Conservation (phyloP, 306 rosid species). For the Phaseolus lunatus region DNA sequence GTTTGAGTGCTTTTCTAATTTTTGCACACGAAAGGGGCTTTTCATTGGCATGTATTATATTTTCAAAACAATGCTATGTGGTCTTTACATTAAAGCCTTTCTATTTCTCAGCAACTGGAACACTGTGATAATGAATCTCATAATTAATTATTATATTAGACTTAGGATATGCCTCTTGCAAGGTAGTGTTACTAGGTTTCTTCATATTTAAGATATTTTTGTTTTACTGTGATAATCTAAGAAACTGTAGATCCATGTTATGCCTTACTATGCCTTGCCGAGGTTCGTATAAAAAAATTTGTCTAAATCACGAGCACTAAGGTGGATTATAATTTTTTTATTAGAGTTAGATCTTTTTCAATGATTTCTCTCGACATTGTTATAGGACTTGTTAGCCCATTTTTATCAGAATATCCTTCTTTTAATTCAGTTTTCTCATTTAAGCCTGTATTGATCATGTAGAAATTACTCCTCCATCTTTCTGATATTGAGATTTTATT, state of each 20-base stretch:
- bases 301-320: neutral
- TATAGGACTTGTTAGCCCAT: neutral
- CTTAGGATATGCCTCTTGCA: neutral
- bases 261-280: neutral
- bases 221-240: neutral
- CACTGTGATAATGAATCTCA: neutral
- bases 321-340: neutral
- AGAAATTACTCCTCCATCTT: neutral
- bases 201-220: slow-evolving; percentile 7
- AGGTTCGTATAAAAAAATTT: neutral
- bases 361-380: neutral
- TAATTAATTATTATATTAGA: slow-evolving; percentile 11
- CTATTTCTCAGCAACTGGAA: neutral
- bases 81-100: slow-evolving; percentile 2
- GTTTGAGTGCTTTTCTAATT: slow-evolving; percentile 45
- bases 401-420: neutral
- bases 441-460: neutral
- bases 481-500: neutral
- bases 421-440: neutral
- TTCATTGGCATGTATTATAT: neutral
- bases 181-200: slow-evolving; percentile 3
- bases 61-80: neutral
- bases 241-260: slow-evolving; percentile 16
- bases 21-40: slow-evolving; percentile 13
- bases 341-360: neutral